phyloP scores from a whole-genome alignment of 2,329 filamentous ascomycete genomes.

The Mycosphaerelloides madeirae region DNA sequence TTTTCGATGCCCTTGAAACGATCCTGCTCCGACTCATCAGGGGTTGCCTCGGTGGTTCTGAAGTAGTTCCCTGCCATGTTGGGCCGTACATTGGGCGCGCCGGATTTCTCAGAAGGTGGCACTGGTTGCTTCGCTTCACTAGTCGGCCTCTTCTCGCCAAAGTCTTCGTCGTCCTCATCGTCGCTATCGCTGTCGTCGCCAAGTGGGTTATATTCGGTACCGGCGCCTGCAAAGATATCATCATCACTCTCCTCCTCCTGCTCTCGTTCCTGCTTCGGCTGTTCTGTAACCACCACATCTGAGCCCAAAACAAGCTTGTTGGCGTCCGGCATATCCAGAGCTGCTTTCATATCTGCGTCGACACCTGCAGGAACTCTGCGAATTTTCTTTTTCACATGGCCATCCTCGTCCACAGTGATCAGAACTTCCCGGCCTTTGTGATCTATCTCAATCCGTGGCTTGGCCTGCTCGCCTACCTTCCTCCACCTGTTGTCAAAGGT shows the following conservation, averaged over 20 bases:
- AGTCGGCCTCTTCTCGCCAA: not conserved
- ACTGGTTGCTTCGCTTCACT: not conserved
- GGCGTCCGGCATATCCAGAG: slow-evolving; percentile 22
- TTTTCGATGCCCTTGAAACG: slow-evolving; percentile 30
- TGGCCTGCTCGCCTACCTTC: slow-evolving; percentile 45
- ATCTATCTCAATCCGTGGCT: slow-evolving; percentile 54
- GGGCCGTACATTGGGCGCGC: slow-evolving; percentile 1
- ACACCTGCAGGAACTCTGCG: slow-evolving; percentile 44
- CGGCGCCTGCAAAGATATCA: slow-evolving; percentile 60
- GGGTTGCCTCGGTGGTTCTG: slow-evolving; percentile 20
- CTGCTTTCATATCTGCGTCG: slow-evolving; percentile 26
- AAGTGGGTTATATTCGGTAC: slow-evolving; percentile 57
- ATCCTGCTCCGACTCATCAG: slow-evolving; percentile 16
- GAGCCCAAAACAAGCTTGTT: slow-evolving; percentile 31
- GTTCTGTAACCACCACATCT: slow-evolving; percentile 26
- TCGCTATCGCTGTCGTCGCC: slow-evolving; percentile 46
- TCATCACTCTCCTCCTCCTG: slow-evolving; percentile 45
- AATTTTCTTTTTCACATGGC: slow-evolving; percentile 58
- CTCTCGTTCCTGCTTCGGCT: slow-evolving; percentile 13
- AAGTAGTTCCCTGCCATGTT: slow-evolving; percentile 35
- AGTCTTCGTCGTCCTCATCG: slow-evolving; percentile 35
- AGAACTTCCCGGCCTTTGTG: slow-evolving; percentile 54
- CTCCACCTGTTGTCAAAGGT: slow-evolving; percentile 36
- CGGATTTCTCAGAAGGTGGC: slow-evolving; percentile 5
- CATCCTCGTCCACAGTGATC: slow-evolving; percentile 55